Conservation (phyloP, 129 eudicot genomes). For the Centella asiatica region DNA sequence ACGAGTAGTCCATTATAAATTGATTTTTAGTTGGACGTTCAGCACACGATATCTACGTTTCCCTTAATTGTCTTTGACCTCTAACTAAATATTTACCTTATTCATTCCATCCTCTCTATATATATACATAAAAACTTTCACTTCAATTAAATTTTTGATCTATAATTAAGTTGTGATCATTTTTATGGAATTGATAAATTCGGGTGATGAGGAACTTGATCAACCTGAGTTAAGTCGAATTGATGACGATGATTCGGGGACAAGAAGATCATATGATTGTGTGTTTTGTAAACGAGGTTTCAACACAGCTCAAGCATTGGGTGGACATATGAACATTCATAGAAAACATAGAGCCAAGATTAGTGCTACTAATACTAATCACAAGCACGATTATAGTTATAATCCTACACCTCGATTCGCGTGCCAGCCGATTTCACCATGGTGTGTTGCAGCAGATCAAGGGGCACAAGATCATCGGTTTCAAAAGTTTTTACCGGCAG, state of each 20-base stretch:
- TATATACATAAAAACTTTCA: no score
- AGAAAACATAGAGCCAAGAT: constrained; percentile 58
- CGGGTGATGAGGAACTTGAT: constrained; percentile 29
- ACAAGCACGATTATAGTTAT: constrained; percentile 14
- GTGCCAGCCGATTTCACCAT: constrained; percentile 25
- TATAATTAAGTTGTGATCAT: no score
- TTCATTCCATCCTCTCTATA: no score
- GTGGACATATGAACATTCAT: no score
- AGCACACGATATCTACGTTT: no score
- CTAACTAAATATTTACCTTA: no score
- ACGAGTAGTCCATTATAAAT: no score
- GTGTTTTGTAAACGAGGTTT: constrained; percentile 64
- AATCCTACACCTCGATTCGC: constrained; percentile 12
- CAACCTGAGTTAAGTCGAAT: no score
- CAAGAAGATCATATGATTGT: constrained; percentile 45
- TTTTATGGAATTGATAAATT: constrained; percentile 20
- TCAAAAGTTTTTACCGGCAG: constrained; percentile 19
- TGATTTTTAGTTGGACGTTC: no score
- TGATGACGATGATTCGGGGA: background rate
- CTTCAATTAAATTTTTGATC: no score
- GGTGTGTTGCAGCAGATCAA: constrained; percentile 8
- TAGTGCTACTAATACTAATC: constrained; percentile 26
- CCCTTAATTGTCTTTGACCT: background rate
- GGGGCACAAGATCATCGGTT: constrained; percentile 8
- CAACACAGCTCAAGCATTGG: constrained; percentile 82